Evolutionary conservation across 2,329 filamentous ascomycete genomes (phyloP), one percentile per base, ranked within the genome.

Genomic region (Calonectria naviculata): DNA sequence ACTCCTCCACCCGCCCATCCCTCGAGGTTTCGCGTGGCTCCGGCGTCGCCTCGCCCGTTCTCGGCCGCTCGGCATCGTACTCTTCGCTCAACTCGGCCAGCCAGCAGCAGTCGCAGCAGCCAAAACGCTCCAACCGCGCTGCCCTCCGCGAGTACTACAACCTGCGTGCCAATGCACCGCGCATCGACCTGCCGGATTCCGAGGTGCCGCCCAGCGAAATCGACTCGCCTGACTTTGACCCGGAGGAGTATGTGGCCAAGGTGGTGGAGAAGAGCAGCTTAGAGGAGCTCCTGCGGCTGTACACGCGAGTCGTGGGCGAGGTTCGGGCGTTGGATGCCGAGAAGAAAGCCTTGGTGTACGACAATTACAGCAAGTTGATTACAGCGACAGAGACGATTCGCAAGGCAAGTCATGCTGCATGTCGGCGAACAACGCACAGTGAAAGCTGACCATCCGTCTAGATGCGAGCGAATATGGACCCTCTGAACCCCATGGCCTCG

Each of bases 321-420:
- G 96, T 98, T 58, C 87, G 95, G 42, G 95, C 94, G 2, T 87
- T 99, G 21, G 97, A 98, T 79, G 96, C 96, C 28, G 97, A 99
- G 87, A 93, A 97, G 83, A 99, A 99, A 85, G 95, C 96, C 2
- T 85, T 99, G 72, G 97, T 99, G 5, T 99, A 99, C 82, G 96
- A 99, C 82, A 99, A 99, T 81, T 99, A 98, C 83, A 97, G 93
- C 76, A 98, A 98, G 84, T 85, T 99, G 75, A 98, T 99, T 75
- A 91, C 93, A n/a, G 97, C 97, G 1, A 98, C 97, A 13, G 96
- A 98, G 83, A 98, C 96, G 4, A 99, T 99, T 79, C 90, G 94
- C 61, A 95, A 94, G 85, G 90, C 91, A 76, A 6, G 24, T 10
- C 17, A 15, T 9, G 42, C n/a, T n/a, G n/a, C 42, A 24, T 46